phyloP scores from a whole-genome alignment of 2,329 filamentous ascomycete species.

The Penicillium sp. region DNA sequence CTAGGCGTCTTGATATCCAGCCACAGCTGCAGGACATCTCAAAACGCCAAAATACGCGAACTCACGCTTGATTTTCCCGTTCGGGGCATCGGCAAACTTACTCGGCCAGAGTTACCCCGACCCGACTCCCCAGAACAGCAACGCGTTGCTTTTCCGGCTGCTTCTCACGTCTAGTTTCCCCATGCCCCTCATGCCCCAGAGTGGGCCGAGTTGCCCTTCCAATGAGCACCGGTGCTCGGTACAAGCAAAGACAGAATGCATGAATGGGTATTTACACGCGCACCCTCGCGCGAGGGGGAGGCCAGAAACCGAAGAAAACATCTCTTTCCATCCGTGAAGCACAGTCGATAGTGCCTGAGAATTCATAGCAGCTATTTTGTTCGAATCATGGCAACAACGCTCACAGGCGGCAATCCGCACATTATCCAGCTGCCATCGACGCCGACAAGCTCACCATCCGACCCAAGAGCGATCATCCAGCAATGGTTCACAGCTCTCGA shows the following conservation, averaged over 20 bases:
- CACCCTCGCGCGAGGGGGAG: neutral
- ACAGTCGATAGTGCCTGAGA: neutral
- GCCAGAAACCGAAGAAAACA: neutral
- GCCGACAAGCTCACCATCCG: conserved; percentile 17
- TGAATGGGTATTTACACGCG: conserved; percentile 1
- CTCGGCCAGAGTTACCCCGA: conserved; percentile 15
- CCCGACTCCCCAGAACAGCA: too few relatives aligned
- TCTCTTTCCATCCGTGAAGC: neutral
- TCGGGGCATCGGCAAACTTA: conserved; percentile 14
- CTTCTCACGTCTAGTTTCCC: conserved; percentile 10
- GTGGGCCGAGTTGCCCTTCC: conserved; percentile 9
- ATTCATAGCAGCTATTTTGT: neutral
- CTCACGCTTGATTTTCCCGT: conserved; percentile 6
- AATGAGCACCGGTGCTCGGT: too few relatives aligned
- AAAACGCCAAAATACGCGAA: too few relatives aligned
- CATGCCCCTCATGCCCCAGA: conserved; percentile 8
- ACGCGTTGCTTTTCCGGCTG: conserved; percentile 2
- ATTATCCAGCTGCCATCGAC: conserved; percentile 33
- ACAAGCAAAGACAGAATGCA: too few relatives aligned
- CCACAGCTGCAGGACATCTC: too few relatives aligned
- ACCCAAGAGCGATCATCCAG: conserved; percentile 29
- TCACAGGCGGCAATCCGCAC: conserved; percentile 28
- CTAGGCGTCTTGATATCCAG: too few relatives aligned
- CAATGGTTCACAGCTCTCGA: conserved; percentile 34
- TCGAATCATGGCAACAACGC: conserved; percentile 19